Base-by-base conservation (phyloP, 768 basidiomycete genomes). In the Suillus ampliporus region DNA sequence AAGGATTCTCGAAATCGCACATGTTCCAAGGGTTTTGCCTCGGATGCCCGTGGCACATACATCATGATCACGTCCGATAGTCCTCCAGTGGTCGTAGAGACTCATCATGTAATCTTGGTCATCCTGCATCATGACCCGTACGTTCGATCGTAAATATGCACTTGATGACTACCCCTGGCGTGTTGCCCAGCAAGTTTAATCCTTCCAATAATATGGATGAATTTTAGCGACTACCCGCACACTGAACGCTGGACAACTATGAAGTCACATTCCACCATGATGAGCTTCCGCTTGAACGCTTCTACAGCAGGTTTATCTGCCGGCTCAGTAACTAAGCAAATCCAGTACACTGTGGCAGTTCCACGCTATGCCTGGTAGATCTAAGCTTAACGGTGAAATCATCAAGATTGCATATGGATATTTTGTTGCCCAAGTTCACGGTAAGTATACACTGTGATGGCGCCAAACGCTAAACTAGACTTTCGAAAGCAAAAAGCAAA, bases 401-500 rank as follows among this genome's bases (percentile, higher is more conserved):
- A n/a, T n/a, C n/a, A n/a, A n/a, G n/a, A n/a, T n/a, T n/a, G n/a
- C n/a, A 31, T 31, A 6, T 6, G 31, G 31, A 31, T 31, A 31
- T 31, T 9, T 50, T 15, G 26, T 50, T 28, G 48, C 17, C 14
- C 11, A 31, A 6, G 28, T 11, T 28, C 28, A 51, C 19, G 28
- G 28, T 50, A 41, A 51, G 28, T 51, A 51, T 50, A 51, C 50
- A 51, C 31, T 19, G 28, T 31, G 28, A 51, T 31, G 19, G 28
- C 50, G 19, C 19, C 19, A n/a, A 9, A 51, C 28, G 31, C 17
- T n/a, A 31, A n/a, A 51, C 47, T 50, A 44, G n/a, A 44, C 43
- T 44, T n/a, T 38, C 23, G 23, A 56, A 38, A 54, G 23, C 53
- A 56, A 56, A 53, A 38, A 8, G n/a, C 19, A 19, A 44, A 41